A percentile compares a stretch with the other conserved stretches of the same genome.
phyloP scores from a whole-genome alignment of 1,284 basidiomycete species.

The Ganoderma multipileum region DNA sequence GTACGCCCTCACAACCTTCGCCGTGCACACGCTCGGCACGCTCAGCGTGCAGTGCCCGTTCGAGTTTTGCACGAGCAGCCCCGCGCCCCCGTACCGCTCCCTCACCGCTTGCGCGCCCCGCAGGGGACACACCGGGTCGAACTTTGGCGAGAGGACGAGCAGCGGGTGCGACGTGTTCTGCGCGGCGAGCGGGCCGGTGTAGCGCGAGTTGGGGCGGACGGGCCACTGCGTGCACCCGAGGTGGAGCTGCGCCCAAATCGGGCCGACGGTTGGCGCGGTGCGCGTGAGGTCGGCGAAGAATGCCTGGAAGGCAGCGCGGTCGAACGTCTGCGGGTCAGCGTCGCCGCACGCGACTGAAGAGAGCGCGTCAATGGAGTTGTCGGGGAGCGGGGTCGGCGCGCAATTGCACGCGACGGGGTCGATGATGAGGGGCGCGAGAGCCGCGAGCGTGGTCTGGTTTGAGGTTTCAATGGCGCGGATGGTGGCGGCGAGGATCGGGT shows the following conservation, averaged over 20 bases:
- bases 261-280: slow-evolving; percentile 44
- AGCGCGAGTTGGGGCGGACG: slow-evolving; percentile 26
- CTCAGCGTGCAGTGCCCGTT: slow-evolving; percentile 50
- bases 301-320: slow-evolving; percentile 8
- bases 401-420: slow-evolving; percentile 39
- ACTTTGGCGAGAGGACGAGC: slow-evolving; percentile 28
- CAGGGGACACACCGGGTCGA: slow-evolving; percentile 32
- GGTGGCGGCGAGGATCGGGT: slow-evolving; percentile 41
- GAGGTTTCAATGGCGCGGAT: slow-evolving; percentile 47
- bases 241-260: slow-evolving; percentile 23
- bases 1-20: slow-evolving; percentile 47
- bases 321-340: slow-evolving; percentile 41
- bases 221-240: slow-evolving; percentile 28
- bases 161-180: slow-evolving; percentile 39
- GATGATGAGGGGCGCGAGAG: slow-evolving; percentile 31
- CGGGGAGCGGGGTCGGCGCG: slow-evolving; percentile 32
- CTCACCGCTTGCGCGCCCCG: slow-evolving; percentile 26
- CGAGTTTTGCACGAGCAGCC: slow-evolving; percentile 30
- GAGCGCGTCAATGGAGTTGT: slow-evolving; percentile 38
- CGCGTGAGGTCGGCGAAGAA: slow-evolving; percentile 39
- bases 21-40: slow-evolving; percentile 52
- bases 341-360: slow-evolving; percentile 49
- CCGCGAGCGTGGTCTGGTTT: slow-evolving; percentile 41
- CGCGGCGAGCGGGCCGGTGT: slow-evolving; percentile 30
- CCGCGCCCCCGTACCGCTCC: slow-evolving; percentile 27